phyloP scores from a whole-genome alignment of 805 yeast species.

The Dipodascopsis tothii region DNA sequence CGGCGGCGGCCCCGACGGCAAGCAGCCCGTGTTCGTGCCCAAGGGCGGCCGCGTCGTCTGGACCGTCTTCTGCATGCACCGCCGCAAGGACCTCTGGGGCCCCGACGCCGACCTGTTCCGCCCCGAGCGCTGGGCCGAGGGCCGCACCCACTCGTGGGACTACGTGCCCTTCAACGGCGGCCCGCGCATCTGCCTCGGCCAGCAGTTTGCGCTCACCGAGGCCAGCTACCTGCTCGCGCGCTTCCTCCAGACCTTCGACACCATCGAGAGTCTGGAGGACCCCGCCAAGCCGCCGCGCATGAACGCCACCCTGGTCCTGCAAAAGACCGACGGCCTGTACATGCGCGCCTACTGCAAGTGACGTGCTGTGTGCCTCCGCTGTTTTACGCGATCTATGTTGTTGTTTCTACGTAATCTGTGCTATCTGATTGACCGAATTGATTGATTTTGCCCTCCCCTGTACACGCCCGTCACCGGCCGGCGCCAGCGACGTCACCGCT shows the following conservation, averaged over 20 bases:
- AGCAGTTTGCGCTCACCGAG: conserved; percentile 50
- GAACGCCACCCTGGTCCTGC: too few species aligned
- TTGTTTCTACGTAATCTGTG: too few species aligned
- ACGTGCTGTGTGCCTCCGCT: too few species aligned
- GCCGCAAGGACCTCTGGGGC: conserved; percentile 38
- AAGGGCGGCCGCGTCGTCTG: conserved; percentile 41
- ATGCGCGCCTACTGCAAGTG: too few species aligned
- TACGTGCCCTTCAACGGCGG: conserved; percentile 51
- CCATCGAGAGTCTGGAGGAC: conserved; percentile 15
- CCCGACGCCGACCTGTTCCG: conserved; percentile 39
- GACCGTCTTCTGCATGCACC: conserved; percentile 39
- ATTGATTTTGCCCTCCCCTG: too few species aligned
- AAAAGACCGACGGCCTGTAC: too few species aligned
- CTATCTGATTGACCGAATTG: too few species aligned
- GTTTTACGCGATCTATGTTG: too few species aligned
- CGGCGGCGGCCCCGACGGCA: conserved; percentile 43
- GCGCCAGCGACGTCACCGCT: too few species aligned
- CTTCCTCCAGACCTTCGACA: conserved; percentile 32
- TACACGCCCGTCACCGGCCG: too few species aligned
- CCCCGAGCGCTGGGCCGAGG: conserved; percentile 45
- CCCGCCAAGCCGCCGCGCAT: too few species aligned
- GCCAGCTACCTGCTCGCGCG: conserved; percentile 40
- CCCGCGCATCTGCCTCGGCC: conserved; percentile 49
- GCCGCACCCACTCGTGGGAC: conserved; percentile 39
- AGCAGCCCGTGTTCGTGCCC: conserved; percentile 36